These are phyloP conservation scores for Heterotrichella gracilis DNA, from an alignment of 352 stramenopile genomes.

Conservation along the genomic window DNA sequence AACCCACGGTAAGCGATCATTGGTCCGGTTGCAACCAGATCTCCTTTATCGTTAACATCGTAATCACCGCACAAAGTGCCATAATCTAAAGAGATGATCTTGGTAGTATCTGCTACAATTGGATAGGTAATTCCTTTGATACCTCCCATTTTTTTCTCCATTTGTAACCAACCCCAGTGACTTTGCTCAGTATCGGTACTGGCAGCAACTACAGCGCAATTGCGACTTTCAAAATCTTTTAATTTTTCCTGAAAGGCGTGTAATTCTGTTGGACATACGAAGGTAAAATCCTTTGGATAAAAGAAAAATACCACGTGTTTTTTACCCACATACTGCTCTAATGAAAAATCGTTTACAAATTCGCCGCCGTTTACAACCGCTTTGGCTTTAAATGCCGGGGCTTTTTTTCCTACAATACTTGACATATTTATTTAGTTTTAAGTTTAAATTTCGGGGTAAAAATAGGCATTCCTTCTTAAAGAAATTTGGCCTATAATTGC, in stretches of 20 bases:
- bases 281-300: slow-evolving; percentile 11
- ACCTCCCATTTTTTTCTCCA: not conserved
- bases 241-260: not conserved
- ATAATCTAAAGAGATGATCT: not conserved
- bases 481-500: too few relatives aligned
- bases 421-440: too few relatives aligned
- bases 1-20: not conserved
- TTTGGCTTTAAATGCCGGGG: not conserved
- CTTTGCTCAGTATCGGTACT: not conserved
- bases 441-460: too few relatives aligned
- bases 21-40: too few relatives aligned
- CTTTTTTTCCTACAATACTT: not conserved
- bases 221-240: not conserved
- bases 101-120: not conserved
- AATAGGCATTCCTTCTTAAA: too few relatives aligned
- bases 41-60: not conserved
- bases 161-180: not conserved
- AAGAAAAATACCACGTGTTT: not conserved
- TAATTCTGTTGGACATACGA: slow-evolving; percentile 11
- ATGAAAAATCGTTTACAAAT: not conserved
- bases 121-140: not conserved
- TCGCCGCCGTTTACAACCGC: not conserved
- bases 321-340: not conserved
- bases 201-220: not conserved
- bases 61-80: too few relatives aligned